Base-by-base conservation (phyloP, 768 basidiomycete genomes). In the Russula sp. region DNA sequence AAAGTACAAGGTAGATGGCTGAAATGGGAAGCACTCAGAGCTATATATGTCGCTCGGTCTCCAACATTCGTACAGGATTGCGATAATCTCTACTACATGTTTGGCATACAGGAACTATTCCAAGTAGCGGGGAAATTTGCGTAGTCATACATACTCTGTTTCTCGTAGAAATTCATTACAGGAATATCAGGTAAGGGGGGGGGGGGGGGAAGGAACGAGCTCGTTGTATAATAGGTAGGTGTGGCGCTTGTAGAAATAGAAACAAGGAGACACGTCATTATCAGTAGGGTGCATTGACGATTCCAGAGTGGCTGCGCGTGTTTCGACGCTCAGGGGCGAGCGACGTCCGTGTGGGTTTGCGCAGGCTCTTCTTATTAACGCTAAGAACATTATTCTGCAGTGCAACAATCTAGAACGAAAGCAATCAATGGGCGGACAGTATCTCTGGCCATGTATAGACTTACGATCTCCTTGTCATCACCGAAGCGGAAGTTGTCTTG, bases 401-500 rank as follows among this genome's bases (percentile, higher is more conserved):
- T 7, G 97, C 96, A 61, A 98, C 96, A 71, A 99, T 91, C 92
- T 95, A 71, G n/a, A 57, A 56, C 42, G 5, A 66, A 42, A 53
- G 24, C 30, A 51, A n/a, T 67, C 63, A 68, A 64, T 32, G 24
- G 53, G 52, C 36, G 38, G 13, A 56, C 53, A 24, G 16, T 20
- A 36, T n/a, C 42, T n/a, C 10, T 26, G 48, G 13, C 22, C 5
- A 48, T 8, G n/a, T 52, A 58, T 28, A 42, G 36, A 79, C 90
- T 72, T 70, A 94, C 93, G 73, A 99, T 98, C 73, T 98, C 89
- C 72, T 93, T 91, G 76, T 98, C 95, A 71, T 96, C 92, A 16
- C 94, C 96, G 72, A 95, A 98, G 77, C 89, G 92, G 85, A 99
- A 99, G 76, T 89, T 92, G 75, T 99, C 97, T 68, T 97, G 95